Conservation (phyloP, 495 filamentous ascomycete species). For the Mycothermus thermophilus region DNA sequence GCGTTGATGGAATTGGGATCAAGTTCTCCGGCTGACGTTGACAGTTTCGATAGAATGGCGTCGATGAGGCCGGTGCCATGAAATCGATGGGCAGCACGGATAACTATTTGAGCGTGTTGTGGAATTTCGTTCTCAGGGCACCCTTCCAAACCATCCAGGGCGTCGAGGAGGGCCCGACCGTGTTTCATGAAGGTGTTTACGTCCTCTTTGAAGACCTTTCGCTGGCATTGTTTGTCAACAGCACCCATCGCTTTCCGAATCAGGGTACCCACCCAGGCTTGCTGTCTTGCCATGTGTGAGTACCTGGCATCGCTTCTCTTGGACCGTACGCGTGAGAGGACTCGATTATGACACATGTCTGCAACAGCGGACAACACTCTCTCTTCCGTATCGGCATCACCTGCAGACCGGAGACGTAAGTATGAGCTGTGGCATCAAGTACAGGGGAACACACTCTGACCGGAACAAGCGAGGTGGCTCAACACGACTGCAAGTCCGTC, state of each 20-base stretch:
- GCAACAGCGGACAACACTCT: slow-evolving; percentile 21
- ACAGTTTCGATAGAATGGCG: too few relatives aligned
- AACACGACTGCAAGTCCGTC: slow-evolving; percentile 19
- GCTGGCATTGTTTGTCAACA: neutral
- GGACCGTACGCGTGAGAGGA: slow-evolving; percentile 15
- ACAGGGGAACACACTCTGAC: too few relatives aligned
- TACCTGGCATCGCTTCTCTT: slow-evolving; percentile 1
- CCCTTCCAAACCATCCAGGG: neutral
- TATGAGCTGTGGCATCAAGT: too few relatives aligned
- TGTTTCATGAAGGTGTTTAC: neutral
- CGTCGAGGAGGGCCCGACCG: neutral
- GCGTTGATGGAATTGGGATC: too few relatives aligned
- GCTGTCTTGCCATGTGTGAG: neutral
- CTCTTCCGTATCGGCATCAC: slow-evolving; percentile 7
- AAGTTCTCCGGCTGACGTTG: too few relatives aligned
- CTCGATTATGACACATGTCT: slow-evolving; percentile 22
- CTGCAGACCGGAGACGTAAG: too few relatives aligned
- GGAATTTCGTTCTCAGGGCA: neutral
- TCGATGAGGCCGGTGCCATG: neutral
- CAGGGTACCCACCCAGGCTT: neutral
- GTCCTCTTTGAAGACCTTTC: neutral
- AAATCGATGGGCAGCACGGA: slow-evolving; percentile 1
- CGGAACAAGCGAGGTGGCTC: too few relatives aligned
- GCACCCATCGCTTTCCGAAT: slow-evolving; percentile 1
- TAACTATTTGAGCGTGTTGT: neutral